Evolutionary conservation across 2,329 filamentous ascomycete species (phyloP).

Genomic region (Grosmannia serpens): DNA sequence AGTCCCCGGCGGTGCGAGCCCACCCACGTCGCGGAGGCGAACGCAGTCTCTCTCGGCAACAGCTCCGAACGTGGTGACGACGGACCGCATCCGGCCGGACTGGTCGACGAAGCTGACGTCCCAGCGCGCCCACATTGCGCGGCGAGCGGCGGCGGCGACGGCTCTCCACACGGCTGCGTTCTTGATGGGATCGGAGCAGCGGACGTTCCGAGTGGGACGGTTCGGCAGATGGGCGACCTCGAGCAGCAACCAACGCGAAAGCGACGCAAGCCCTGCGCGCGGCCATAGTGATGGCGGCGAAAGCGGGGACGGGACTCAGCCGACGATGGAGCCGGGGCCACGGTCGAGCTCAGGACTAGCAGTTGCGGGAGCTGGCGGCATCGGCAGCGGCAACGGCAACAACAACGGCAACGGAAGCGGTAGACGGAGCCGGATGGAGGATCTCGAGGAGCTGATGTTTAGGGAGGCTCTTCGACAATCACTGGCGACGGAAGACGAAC

Average conservation of each 20-base stretch:
- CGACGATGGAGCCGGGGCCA: slow-evolving; percentile 22
- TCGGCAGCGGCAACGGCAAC: slow-evolving; percentile 25
- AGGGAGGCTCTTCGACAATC: slow-evolving; percentile 90
- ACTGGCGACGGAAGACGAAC: slow-evolving; percentile 84
- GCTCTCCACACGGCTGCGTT: slow-evolving; percentile 93
- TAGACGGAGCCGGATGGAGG: slow-evolving; percentile 54
- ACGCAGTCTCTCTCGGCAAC: slow-evolving; percentile 63
- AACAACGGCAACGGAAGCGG: slow-evolving; percentile 31
- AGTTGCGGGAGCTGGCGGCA: slow-evolving; percentile 30
- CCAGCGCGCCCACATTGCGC: slow-evolving; percentile 72
- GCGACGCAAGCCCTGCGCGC: slow-evolving; percentile 16
- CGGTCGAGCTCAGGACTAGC: slow-evolving; percentile 19
- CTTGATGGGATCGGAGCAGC: slow-evolving; percentile 53
- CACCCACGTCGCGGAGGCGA: slow-evolving; percentile 25
- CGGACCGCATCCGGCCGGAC: slow-evolving; percentile 83
- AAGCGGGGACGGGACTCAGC: slow-evolving; percentile 11
- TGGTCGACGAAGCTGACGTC: slow-evolving; percentile 84
- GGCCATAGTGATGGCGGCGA: slow-evolving; percentile 17
- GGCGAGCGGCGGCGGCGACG: slow-evolving; percentile 83
- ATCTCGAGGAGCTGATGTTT: slow-evolving; percentile 97
- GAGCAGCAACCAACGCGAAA: slow-evolving; percentile 19
- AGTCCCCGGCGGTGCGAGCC: slow-evolving; percentile 13
- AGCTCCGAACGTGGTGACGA: slow-evolving; percentile 79
- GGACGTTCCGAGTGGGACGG: slow-evolving; percentile 41
- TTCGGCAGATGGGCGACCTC: slow-evolving; percentile 43